Base-by-base conservation (phyloP, 805 yeast genomes). In the Wickerhamomyces alni region DNA sequence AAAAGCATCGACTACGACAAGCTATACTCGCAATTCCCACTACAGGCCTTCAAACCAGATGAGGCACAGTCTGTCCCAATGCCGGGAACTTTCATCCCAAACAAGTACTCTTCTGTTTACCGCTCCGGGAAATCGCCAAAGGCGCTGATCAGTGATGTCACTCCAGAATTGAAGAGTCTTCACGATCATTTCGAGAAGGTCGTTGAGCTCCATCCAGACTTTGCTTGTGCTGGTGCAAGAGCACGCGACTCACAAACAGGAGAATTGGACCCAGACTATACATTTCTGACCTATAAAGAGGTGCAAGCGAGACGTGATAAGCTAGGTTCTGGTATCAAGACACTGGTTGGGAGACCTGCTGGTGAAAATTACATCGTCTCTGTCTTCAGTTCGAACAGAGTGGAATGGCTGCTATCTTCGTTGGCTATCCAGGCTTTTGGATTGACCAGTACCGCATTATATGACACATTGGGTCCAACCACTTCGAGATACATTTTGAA, bases 401-500 rank as follows among this genome's bases (percentile, higher is more conserved):
- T 69, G 11, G 86, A 82, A 59, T 83, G 93, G 93, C 63, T 68
- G 15, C 51, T 81, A 12, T 59, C 82, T 17, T 87, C 81, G 52
- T 55, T 81, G 49, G 85, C 87, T 1, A 77, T 83, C 50, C 67
- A 66, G 29, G 68, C 75, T 16, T 77, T 72, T 61, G 65, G 69
- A 56, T 67, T 66, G 29, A 54, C 74, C 3, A 63, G 63, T 36
- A 75, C 77, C 5, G 69, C 76, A 1, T 53, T 75, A n/a, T 75
- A 75, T 51, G 80, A 75, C 38, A 74, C 80, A 10, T 51, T 75
- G 38, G 81, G 81, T 7, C 72, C 80, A 1, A 69, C 67, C 21
- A 70, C 89, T 4, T 70, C 86, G 6, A 70, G 67, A 45, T 80
- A 80, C 53, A 82, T 83, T 49, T 61, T 83, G 55, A 63, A 62